Base-by-base conservation (phyloP, 1,284 basidiomycete species). In the Sporisorium exsertum region DNA sequence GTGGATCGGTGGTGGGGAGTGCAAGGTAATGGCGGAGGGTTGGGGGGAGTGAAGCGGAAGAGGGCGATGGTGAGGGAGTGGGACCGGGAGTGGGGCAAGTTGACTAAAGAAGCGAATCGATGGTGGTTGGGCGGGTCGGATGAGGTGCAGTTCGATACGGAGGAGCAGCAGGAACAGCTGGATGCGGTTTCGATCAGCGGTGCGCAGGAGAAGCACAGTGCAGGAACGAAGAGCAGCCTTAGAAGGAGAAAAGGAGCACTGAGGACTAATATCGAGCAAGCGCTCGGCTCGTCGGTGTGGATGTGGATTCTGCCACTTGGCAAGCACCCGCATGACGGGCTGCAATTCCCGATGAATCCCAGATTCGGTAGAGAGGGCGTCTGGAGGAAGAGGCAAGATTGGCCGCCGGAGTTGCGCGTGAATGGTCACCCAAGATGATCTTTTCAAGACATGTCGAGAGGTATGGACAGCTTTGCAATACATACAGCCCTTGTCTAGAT, bases 61-160 rank as follows among this genome's bases (percentile, higher is more conserved):
- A 50, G 64, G 13, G 18, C 54, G 32, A 69, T 80, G 68, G 57
- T 70, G 80, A 50, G 84, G 9, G 60, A 88, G 33, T 94, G 93
- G 91, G 90, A 94, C 78, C 80, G 85, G 7, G 91, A 93, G 73
- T 95, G 93, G 93, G 94, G 94, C 0, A 81, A 87, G 27, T 87
- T 91, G 2, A 88, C 88, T 7, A 89, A 86, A 24, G 93, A 95
- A 81, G 94, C 92, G 0, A 92, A 95, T 83, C 85, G 94, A 5
- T 96, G 93, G 93, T 95, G 92, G 92, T 86, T 91, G 40, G 94
- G 66, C 2, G 61, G 57, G 13, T 27, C 40, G 6, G 27, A 57
- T 9, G 78, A 81, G 53, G 40, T 64, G 1, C 32, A 45, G 0
- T 51, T 50, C 7, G 2, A 52, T 12, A 13, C 29, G 10, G 29